Base-by-base conservation (phyloP, 768 basidiomycete species). In the Leccinum disarticulatum region DNA sequence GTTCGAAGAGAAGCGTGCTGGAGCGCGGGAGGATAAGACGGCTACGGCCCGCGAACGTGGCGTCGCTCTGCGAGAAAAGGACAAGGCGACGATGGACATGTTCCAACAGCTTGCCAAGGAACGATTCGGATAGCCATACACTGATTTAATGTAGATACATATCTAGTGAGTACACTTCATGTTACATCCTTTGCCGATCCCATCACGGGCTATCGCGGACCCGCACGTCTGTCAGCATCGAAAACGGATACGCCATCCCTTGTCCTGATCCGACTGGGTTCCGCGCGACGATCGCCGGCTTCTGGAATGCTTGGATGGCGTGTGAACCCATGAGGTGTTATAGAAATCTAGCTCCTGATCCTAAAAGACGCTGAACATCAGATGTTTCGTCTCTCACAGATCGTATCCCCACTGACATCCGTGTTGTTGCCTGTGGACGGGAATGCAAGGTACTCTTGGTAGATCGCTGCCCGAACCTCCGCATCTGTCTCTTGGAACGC, bases 1-100 rank as follows among this genome's bases (percentile, higher is more conserved):
- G 3, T 81, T 81, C 41, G 83, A 85, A 56, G 84, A 86, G 57
- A 86, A 83, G 69, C 74, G 73, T 58, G 61, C 38, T 35, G 49
- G 61, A 1, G 17, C 51, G 6, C 74, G 73, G 54, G 86, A 83
- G 51, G 88, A 88, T 43, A 83, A 80, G 57, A 67, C 68, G 4
- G 77, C 79, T 28, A 81, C 73, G 1, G 69, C 78, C 13, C 81
- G 84, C 46, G 92, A 95, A 68, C 83, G 89, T 57, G 79, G 82
- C 0, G 77, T 67, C 25, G 86, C 82, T 6, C 77, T 86, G 59
- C 86, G 82, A 65, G 86, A 89, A 68, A 95, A 91, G 69, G 94
- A 97, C 67, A 87, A 86, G 71, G 90, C 87, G 17, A 97, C 93
- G 0, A 98, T 98, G 93, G 93, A 93, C 58, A 95, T 95, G 93